Evolutionary conservation across 2,329 filamentous ascomycete genomes (phyloP).

Genomic region (Fusarium denticulatum): DNA sequence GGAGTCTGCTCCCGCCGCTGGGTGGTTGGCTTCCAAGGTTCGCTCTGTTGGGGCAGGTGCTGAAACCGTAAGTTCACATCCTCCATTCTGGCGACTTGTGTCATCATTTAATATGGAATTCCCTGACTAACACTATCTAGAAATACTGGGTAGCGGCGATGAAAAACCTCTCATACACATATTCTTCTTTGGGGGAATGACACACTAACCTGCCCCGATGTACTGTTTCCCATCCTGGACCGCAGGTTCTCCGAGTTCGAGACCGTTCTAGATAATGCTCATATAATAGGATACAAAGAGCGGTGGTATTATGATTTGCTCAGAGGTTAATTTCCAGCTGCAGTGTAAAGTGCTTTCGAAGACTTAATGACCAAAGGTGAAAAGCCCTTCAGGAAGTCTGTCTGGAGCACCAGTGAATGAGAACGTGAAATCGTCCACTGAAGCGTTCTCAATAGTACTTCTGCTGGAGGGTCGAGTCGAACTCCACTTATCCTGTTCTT

Average conservation of each 20-base stretch:
- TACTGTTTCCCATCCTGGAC: background rate
- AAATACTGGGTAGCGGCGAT: background rate
- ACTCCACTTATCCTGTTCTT: rapidly evolving
- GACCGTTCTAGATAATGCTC: no score
- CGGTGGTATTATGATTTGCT: no score
- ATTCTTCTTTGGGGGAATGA: no score
- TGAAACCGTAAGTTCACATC: background rate
- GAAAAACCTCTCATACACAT: rapidly evolving
- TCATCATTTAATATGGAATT: background rate
- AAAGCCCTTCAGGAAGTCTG: no score
- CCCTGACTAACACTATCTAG: rapidly evolving
- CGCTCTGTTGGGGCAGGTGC: background rate
- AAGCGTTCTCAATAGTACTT: background rate
- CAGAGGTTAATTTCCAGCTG: no score
- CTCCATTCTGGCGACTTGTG: background rate
- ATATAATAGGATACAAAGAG: no score
- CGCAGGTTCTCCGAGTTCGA: no score
- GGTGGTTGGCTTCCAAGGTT: background rate
- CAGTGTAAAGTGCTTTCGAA: no score
- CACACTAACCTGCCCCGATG: background rate
- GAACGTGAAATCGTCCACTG: background rate
- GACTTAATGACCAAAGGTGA: no score
- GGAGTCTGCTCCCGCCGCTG: rapidly evolving
- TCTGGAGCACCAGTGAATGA: no score
- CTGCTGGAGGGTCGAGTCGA: background rate